phyloP scores from a whole-genome alignment of 78 protist genomes.

The Acrasis kona region DNA sequence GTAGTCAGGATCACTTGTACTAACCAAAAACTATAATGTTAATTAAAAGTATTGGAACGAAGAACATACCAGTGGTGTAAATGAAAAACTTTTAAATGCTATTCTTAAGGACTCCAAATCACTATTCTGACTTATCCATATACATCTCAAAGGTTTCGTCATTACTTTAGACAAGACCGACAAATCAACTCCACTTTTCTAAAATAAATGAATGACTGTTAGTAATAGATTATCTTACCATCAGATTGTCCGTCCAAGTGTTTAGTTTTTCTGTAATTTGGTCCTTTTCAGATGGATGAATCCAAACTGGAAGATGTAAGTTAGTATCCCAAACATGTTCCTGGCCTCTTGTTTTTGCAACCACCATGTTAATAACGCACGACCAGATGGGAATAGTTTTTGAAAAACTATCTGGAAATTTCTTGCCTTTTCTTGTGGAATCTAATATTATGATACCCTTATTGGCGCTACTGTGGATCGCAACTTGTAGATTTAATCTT shows the following conservation, averaged over 20 bases:
- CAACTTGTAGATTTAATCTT: slow-evolving; percentile 15
- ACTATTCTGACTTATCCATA: no score
- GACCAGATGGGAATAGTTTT: slow-evolving; percentile 29
- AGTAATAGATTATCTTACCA: not conserved
- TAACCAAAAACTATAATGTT: no score
- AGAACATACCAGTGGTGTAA: no score
- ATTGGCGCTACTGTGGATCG: not conserved
- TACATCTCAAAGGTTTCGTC: no score
- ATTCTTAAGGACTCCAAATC: no score
- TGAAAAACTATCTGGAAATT: slow-evolving; percentile 17
- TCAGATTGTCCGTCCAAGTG: not conserved
- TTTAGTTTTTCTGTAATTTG: not conserved
- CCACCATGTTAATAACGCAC: slow-evolving; percentile 5
- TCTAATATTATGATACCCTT: slow-evolving; percentile 9
- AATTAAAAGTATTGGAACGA: no score
- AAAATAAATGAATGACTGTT: not conserved
- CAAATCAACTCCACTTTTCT: not conserved
- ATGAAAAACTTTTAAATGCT: no score
- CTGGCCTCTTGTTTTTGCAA: not conserved
- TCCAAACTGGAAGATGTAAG: not conserved
- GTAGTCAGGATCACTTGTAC: not conserved
- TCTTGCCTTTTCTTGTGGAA: slow-evolving; percentile 27
- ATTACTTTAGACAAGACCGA: no score
- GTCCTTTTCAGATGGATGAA: not conserved
- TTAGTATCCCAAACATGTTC: not conserved